Percentiles rank a stretch among this genome's conserved stretches.
These are phyloP conservation scores for Silene latifolia DNA, from an alignment of 148 eudicot genomes.

Conservation along the genomic window DNA sequence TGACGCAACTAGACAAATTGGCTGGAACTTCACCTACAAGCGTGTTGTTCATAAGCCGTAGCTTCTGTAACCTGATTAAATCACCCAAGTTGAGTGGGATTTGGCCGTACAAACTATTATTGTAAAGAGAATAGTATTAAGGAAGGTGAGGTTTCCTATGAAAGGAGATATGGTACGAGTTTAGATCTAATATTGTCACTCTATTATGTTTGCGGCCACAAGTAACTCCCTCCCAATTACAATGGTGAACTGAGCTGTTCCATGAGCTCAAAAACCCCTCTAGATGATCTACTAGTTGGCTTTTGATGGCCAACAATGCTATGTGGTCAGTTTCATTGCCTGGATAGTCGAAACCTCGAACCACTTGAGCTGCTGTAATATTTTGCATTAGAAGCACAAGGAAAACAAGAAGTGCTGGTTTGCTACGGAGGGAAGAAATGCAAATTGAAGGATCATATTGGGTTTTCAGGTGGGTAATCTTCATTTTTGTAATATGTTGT, in stretches of 20 bases:
- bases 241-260: constrained; percentile 40
- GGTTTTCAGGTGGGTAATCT: no score
- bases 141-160: constrained; percentile 41
- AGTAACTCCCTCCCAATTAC: constrained; percentile 46
- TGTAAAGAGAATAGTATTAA: constrained; percentile 17
- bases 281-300: constrained; percentile 17
- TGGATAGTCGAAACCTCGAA: background rate
- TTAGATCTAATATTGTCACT: constrained; percentile 25
- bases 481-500: no score
- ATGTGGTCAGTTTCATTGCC: constrained; percentile 15
- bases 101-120: constrained; percentile 29
- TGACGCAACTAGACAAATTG: constrained; percentile 27
- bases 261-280: constrained; percentile 28
- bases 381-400: background rate
- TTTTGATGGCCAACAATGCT: constrained; percentile 42
- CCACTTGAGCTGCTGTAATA: background rate
- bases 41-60: constrained; percentile 23
- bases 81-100: constrained; percentile 38
- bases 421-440: background rate
- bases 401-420: background rate
- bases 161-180: constrained; percentile 34
- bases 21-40: constrained; percentile 37
- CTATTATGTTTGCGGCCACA: no score
- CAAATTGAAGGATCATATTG: background rate
- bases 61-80: constrained; percentile 15